These are phyloP conservation scores for Chytridium lagenaria DNA, from an alignment of 371 early-diverging fungal species.

Conservation along the genomic window DNA sequence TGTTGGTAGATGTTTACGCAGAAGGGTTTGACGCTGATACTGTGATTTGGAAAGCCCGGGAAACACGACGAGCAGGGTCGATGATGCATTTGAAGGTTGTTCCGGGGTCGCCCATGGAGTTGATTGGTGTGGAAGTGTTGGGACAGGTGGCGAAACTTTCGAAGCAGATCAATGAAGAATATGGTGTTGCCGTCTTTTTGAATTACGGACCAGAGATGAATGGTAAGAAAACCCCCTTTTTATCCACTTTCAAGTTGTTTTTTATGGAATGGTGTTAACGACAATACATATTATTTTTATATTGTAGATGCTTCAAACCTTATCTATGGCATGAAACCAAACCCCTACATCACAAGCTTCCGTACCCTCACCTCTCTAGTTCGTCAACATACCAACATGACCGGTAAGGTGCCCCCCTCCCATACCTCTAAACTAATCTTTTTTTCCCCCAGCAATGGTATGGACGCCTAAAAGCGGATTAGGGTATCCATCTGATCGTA, in stretches of 20 bases:
- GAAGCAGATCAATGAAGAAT: constrained; percentile 6
- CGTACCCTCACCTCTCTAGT: not conserved
- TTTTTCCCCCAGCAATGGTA: no score
- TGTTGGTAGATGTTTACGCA: constrained; percentile 1
- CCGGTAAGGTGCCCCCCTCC: no score
- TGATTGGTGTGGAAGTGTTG: not conserved
- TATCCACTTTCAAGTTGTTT: not conserved
- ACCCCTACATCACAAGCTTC: not conserved
- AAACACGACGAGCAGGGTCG: not conserved
- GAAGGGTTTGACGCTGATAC: not conserved
- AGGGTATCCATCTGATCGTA: not conserved
- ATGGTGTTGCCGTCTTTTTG: not conserved
- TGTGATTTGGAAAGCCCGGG: not conserved
- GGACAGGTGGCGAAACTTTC: not conserved
- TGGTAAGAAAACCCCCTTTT: not conserved
- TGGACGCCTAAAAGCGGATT: not conserved
- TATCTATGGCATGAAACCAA: not conserved
- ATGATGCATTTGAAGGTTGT: constrained; percentile 7
- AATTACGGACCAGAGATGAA: constrained; percentile 11
- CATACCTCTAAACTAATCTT: not conserved
- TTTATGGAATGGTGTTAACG: no score
- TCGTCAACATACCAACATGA: constrained; percentile 8
- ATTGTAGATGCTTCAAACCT: not conserved
- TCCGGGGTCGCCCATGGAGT: not conserved
- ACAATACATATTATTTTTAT: no score